Base-by-base conservation (phyloP, 2,329 filamentous ascomycete genomes). In the Alternaria sp. region DNA sequence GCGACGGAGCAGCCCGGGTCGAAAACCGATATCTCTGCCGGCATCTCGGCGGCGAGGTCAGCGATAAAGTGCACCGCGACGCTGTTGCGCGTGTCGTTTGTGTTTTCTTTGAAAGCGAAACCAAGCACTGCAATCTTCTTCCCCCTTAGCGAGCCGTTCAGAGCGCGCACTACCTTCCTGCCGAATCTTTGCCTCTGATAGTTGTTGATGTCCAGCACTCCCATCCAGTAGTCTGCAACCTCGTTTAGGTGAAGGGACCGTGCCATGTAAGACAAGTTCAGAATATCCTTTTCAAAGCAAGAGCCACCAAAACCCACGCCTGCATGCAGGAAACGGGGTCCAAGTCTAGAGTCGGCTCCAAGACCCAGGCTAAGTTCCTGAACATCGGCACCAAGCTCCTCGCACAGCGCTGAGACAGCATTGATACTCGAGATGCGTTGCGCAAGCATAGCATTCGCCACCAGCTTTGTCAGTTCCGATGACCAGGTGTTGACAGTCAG, bases 391-490 rank as follows among this genome's bases (percentile, higher is more conserved):
- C 90, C 90, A 0, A 88, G 90, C 61, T 84, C 84, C 77, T 93
- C 91, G 73, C 91, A 94, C 29, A 94, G 86, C 4, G 90, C 89
- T n/a, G 88, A 90, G 58, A 94, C 85, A 11, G 89, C 88, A 78
- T 93, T 94, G 79, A 94, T 92, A 77, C 88, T 91, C 72, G 87
- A 90, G 70, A 94, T 90, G 50, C 90, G 85, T 78, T 94, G 91
- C 1, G 91, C 91, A 8, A 94, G 82, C 84, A 94, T 88, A 3
- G 90, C 89, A 76, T 94, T 94, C 56, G 90, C 89, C 0, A 89
- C 90, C 0, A 94, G 83, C 79, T 94, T 94, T 54, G 90, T 84
- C 23, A 94, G 83, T 77, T 94, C 91, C 0, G 90, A 91, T 0
- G 90, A 92, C 85, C 88, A 93, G 0, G 89, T 81, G 67, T 92